phyloP scores from a whole-genome alignment of 192 early-diverging fungal genomes.

The Rhizophlyctis rosea region DNA sequence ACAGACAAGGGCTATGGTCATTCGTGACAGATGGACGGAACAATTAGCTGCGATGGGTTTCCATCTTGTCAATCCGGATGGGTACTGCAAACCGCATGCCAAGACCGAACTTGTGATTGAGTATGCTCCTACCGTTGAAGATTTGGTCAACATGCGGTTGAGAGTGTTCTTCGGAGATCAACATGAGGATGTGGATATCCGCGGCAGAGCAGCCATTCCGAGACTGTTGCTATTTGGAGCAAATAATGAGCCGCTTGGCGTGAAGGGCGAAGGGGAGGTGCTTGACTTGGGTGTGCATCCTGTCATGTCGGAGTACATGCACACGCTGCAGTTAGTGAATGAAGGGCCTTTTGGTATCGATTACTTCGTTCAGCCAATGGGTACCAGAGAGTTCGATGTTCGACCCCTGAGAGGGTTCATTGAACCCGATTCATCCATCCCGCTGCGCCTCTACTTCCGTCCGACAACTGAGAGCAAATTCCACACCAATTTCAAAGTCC shows the following conservation, averaged over 20 bases:
- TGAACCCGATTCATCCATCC: slow-evolving; percentile 31
- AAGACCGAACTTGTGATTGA: slow-evolving; percentile 45
- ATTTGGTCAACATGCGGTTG: slow-evolving; percentile 27
- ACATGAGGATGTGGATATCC: slow-evolving; percentile 48
- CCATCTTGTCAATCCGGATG: slow-evolving; percentile 42
- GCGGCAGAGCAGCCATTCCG: slow-evolving; percentile 38
- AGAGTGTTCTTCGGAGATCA: slow-evolving; percentile 47
- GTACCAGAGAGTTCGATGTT: slow-evolving; percentile 52
- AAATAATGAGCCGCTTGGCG: slow-evolving; percentile 27
- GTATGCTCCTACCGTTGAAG: slow-evolving; percentile 38
- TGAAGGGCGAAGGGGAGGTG: slow-evolving; percentile 9
- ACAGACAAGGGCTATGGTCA: neutral
- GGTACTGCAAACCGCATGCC: slow-evolving; percentile 40
- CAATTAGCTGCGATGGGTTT: slow-evolving; percentile 37
- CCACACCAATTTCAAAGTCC: slow-evolving; percentile 43
- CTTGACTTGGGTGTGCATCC: slow-evolving; percentile 59
- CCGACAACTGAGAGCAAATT: slow-evolving; percentile 52
- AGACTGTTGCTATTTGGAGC: slow-evolving; percentile 34
- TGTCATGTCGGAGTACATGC: slow-evolving; percentile 39
- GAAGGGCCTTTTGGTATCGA: slow-evolving; percentile 58
- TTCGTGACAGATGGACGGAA: slow-evolving; percentile 25
- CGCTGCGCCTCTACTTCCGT: slow-evolving; percentile 46
- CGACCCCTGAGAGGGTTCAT: slow-evolving; percentile 55
- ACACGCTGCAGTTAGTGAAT: slow-evolving; percentile 45
- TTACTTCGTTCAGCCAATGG: slow-evolving; percentile 56